These are phyloP conservation scores for Diaporthe destruens DNA, from an alignment of 2,329 filamentous ascomycete species.

Conservation along the genomic window DNA sequence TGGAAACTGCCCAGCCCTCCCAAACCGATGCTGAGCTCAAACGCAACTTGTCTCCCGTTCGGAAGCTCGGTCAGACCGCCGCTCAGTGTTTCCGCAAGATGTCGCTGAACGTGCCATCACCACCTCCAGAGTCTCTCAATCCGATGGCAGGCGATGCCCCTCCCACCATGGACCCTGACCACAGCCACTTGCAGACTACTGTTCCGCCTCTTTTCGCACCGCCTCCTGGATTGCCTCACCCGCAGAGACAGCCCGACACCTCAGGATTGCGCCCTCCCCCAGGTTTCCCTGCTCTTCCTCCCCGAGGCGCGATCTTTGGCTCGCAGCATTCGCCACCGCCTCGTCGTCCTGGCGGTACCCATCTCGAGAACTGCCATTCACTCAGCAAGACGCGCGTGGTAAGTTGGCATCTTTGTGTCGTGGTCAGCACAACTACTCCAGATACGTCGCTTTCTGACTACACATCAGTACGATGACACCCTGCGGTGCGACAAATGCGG, in stretches of 20 bases:
- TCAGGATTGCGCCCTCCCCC: conserved; percentile 2
- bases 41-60: not conserved
- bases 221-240: not conserved
- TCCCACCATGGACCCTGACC: not conserved
- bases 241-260: not conserved
- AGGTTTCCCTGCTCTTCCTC: conserved; percentile 4
- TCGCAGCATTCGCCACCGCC: not conserved
- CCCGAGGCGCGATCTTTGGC: not conserved
- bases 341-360: not conserved
- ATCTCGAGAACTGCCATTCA: conserved; percentile 36
- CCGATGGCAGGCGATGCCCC: not conserved
- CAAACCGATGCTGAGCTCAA: not conserved
- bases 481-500: conserved; percentile 71
- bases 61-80: not conserved
- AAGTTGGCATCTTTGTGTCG: not conserved
- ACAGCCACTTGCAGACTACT: not conserved
- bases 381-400: conserved; percentile 40
- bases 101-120: not conserved
- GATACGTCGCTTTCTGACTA: conserved; percentile 65
- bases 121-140: not conserved
- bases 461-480: conserved; percentile 69
- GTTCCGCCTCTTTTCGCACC: not conserved
- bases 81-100: conserved; percentile 8
- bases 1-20: not conserved
- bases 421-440: not conserved